Conservation (phyloP, 2,329 filamentous ascomycete species). For the Fusarium drepaniforme region DNA sequence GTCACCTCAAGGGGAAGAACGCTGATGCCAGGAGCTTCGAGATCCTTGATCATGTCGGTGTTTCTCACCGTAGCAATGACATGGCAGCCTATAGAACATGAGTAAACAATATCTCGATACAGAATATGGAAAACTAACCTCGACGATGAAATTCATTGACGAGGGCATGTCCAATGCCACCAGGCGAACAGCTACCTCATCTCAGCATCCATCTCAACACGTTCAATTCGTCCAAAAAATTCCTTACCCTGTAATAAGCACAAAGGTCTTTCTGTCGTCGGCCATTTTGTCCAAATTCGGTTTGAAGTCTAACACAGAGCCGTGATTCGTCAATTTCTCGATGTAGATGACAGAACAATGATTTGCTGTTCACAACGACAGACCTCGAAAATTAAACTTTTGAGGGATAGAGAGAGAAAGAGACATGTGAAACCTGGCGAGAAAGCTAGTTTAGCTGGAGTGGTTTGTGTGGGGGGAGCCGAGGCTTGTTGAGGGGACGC, state of each 20-base stretch:
- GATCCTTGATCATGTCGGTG: conserved; percentile 58
- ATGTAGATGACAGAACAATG: not conserved
- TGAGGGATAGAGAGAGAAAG: not conserved
- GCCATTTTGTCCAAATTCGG: conserved; percentile 30
- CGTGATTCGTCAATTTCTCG: not conserved
- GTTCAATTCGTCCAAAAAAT: not conserved
- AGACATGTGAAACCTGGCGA: conserved; percentile 12
- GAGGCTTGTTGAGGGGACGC: conserved; percentile 6
- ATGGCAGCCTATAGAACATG: conserved; percentile 48
- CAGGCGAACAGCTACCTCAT: conserved; percentile 65
- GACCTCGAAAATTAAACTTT: not conserved
- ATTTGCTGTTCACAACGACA: not conserved
- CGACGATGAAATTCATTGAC: conserved; percentile 65
- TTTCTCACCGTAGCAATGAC: conserved; percentile 70
- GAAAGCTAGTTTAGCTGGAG: not conserved
- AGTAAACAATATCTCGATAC: not conserved
- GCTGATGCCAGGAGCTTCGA: conserved; percentile 62
- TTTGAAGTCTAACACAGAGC: not conserved
- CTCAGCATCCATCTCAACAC: not conserved
- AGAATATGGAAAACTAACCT: conserved; percentile 50
- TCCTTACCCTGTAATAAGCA: conserved; percentile 64
- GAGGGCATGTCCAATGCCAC: conserved; percentile 68
- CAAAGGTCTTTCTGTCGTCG: conserved; percentile 54
- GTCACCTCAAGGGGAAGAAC: conserved; percentile 67
- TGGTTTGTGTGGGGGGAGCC: conserved; percentile 1